Percentiles rank a stretch among this genome's conserved stretches.
These are phyloP conservation scores for Stylonectria norvegica DNA, from an alignment of 2,329 filamentous ascomycete species.

Conservation along the genomic window DNA sequence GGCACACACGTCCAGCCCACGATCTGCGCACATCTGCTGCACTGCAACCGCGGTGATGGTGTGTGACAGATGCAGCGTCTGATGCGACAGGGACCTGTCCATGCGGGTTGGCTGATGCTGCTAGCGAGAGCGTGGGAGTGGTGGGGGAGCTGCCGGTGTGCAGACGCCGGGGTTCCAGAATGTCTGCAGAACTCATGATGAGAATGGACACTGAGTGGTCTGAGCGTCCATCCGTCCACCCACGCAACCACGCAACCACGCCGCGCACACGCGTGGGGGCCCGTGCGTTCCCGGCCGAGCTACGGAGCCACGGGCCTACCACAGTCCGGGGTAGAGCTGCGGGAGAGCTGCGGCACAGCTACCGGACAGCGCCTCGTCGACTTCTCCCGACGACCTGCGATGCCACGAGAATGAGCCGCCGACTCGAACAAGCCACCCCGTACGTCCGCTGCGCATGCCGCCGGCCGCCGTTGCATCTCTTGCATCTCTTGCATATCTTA, in stretches of 20 bases:
- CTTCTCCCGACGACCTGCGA: constrained; percentile 8
- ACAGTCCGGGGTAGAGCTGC: constrained; percentile 17
- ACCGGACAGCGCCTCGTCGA: constrained; percentile 8
- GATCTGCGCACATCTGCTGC: background rate
- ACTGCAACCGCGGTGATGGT: background rate
- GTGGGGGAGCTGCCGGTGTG: constrained; percentile 10
- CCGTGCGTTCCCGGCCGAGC: constrained; percentile 3
- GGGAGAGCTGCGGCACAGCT: too few species aligned
- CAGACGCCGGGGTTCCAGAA: constrained; percentile 23
- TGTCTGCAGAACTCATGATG: constrained; percentile 18
- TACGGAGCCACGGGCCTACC: constrained; percentile 1
- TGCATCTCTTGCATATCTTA: too few species aligned
- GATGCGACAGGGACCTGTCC: background rate
- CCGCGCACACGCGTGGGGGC: constrained; percentile 5
- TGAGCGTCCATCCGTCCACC: too few species aligned
- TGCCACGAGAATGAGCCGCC: constrained; percentile 19
- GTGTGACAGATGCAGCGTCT: background rate
- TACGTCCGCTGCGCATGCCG: constrained; percentile 12
- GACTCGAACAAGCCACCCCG: constrained; percentile 14
- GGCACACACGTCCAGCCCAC: too few species aligned
- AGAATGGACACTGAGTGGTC: constrained; percentile 1
- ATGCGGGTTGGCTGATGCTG: background rate
- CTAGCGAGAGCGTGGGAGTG: constrained; percentile 13
- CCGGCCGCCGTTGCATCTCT: constrained; percentile 13
- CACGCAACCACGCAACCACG: too few species aligned